phyloP scores from a whole-genome alignment of 2,329 filamentous ascomycete species.

The Fonsecaea multimorphosa region DNA sequence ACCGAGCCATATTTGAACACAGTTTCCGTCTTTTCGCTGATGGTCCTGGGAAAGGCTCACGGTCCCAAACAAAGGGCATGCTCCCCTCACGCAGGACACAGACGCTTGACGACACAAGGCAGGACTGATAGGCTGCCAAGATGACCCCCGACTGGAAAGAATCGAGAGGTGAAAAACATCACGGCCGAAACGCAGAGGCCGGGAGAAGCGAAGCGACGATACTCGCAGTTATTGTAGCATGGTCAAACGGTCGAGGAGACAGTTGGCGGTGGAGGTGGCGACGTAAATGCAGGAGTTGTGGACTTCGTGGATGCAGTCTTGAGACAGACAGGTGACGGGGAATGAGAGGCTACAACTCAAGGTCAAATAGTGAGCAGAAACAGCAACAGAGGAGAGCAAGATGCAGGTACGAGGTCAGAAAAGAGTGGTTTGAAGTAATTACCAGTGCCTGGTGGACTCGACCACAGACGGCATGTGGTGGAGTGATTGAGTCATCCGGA shows the following conservation, averaged over 20 bases:
- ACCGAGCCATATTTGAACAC: constrained; percentile 26
- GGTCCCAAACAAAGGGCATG: constrained; percentile 38
- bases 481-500: constrained; percentile 4
- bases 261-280: neutral
- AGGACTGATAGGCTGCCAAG: neutral
- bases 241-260: neutral
- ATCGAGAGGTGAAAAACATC: neutral
- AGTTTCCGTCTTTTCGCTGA: constrained; percentile 38
- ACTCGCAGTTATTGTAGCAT: neutral
- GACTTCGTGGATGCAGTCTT: neutral
- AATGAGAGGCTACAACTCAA: neutral
- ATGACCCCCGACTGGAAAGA: neutral
- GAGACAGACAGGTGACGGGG: neutral
- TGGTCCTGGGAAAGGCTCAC: constrained; percentile 15
- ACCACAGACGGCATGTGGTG: neutral
- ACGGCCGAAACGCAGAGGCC: neutral
- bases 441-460: neutral
- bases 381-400: neutral
- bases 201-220: neutral
- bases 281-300: neutral
- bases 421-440: neutral
- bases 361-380: neutral
- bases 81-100: constrained; percentile 18
- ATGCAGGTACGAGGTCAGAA: neutral
- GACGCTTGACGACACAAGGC: neutral